Base-by-base conservation (phyloP, 495 filamentous ascomycete genomes). In the Talaromyces adpressus region DNA sequence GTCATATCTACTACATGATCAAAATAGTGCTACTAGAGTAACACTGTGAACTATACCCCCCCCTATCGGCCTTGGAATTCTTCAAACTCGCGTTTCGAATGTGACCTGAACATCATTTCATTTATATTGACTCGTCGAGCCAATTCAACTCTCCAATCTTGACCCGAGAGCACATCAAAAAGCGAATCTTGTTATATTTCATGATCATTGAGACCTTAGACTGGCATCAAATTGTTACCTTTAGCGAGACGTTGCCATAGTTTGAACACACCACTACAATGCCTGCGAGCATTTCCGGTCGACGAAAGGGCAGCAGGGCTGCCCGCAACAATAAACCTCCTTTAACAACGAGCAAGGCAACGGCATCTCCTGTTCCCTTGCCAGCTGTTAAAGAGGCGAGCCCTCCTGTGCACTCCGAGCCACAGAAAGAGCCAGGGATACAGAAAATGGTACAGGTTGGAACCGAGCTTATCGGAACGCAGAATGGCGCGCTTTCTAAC, bases 401-500 rank as follows among this genome's bases (percentile, higher is more conserved):
- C 12, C 56, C 29, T 32, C 11, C 8, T 58, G 27, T 58, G 30
- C 18, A 30, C 16, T 36, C 20, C 7, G 29, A 58, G 56, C 16
- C n/a, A 36, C 27, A 58, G 27, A 36, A 12, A 58, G 18, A 58
- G 45, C 8, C n/a, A 20, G 45, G 45, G 45, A 22, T 34, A 2
- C 16, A 32, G 18, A 36, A 36, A 36, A 58, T 18, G 5, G 29
- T 29, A 32, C 30, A 20, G n/a, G 56, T 34, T 58, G 56, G 30
- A 36, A 8, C 27, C 18, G 30, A 58, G 27, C 12, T 36, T 12
- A 20, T 29, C 27, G 36, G 14, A 58, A 20, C 23, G 56, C 56
- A 58, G 18, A 36, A 59, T 45, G 29, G 4, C 39, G 45, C 54
- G 22, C 14, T 23, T 29, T 23, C 25, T 30, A 72, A 68, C 23